A percentile compares a stretch with the other conserved stretches of the same genome.
These are phyloP conservation scores for Paraglomus occultum DNA, from an alignment of 192 early-diverging fungal genomes.

Conservation along the genomic window DNA sequence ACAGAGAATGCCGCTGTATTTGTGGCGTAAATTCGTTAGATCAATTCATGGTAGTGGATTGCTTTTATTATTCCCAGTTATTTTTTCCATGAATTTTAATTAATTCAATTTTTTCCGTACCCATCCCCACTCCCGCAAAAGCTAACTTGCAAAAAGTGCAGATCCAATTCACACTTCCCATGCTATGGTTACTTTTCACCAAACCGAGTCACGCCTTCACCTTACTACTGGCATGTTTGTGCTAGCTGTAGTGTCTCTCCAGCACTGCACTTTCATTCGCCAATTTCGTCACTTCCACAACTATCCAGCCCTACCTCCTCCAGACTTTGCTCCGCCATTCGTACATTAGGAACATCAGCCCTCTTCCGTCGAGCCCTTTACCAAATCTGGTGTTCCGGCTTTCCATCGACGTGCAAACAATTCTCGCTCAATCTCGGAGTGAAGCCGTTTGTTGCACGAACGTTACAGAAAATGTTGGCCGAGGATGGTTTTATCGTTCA, in stretches of 20 bases:
- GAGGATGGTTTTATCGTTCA: no score
- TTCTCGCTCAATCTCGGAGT: not conserved
- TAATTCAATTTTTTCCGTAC: conserved; percentile 7
- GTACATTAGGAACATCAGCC: not conserved
- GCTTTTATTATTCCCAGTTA: not conserved
- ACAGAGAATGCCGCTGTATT: conserved; percentile 32
- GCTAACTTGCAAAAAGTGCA: conserved; percentile 39
- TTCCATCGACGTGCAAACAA: not conserved
- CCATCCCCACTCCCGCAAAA: not conserved
- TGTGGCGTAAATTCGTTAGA: conserved; percentile 33
- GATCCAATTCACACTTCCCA: conserved; percentile 37
- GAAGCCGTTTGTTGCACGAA: no score
- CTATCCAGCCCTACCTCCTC: not conserved
- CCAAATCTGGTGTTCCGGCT: not conserved
- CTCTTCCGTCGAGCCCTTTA: not conserved
- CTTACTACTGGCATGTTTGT: conserved; percentile 34
- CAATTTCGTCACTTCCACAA: not conserved
- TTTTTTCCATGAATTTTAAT: conserved; percentile 27
- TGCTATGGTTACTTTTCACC: conserved; percentile 41
- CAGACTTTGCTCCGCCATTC: not conserved
- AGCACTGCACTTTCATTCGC: no score
- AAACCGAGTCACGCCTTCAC: conserved; percentile 31
- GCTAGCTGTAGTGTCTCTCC: conserved; percentile 34
- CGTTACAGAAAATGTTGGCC: no score
- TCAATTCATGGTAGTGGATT: conserved; percentile 21